Base-by-base conservation (phyloP, 345 rosid genomes). In the Balakata baccata region DNA sequence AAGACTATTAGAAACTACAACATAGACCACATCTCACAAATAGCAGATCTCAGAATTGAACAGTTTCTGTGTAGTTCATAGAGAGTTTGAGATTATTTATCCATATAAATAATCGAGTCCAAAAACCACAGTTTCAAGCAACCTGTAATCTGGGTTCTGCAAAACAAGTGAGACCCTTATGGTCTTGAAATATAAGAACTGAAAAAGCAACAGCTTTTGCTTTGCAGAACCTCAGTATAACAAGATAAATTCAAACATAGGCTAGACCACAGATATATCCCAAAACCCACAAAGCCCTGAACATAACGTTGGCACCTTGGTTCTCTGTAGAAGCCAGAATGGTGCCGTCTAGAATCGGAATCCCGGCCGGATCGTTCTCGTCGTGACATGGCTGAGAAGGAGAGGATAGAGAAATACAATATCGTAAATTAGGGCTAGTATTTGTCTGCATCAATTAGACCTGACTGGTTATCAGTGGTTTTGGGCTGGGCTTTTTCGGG, bases 291-390 rank as follows among this genome's bases (percentile, higher is more conserved):
- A 22, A 18, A 47, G 37, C 50, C 49, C 69, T 43, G 23, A 23
- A 46, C 54, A 66, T 25, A 6, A 47, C 6, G 11, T 57, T 2
- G 3, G 25, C 7, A 20, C 81, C 81, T 78, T 51, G 60, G 57
- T 52, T 61, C 77, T 68, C 70, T 52, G 64, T 73, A 74, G 16
- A 72, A 73, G 23, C 77, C 74, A 22, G 74, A 78, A 68, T 69
- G 81, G 52, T 29, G 74, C 3, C 77, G 74, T 54, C 46, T 52
- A 11, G 69, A 23, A 12, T 62, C 65, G 13, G 74, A 61, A 52
- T 63, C 74, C 59, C 80, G 71, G 25, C 34, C 37, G 11, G 69
- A 72, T 59, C 63, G 74, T 20, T 70, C 75, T 70, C 79, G 79
- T 20, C 79, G 75, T n/a, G 79, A 70, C 79, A 76, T 76, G 39